A percentile compares a stretch with the other conserved stretches of the same genome.
Conservation (phyloP, 1,139 yeast genomes). For the Diutina pseudorugosa region DNA sequence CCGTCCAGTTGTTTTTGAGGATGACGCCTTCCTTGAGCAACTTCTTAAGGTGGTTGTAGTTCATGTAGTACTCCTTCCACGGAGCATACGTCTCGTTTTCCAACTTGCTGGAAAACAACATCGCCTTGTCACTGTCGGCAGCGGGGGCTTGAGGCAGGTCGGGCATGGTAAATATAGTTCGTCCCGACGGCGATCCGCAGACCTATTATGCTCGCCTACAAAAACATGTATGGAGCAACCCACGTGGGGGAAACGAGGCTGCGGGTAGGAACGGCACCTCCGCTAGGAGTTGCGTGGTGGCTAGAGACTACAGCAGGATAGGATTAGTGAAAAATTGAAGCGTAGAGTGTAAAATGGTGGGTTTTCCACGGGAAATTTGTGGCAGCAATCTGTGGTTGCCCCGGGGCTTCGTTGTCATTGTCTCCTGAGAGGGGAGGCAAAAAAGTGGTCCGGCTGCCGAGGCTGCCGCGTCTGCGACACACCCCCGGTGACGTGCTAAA, state of each 20-base stretch:
- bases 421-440: not conserved
- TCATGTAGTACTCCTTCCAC: slow-evolving; percentile 77
- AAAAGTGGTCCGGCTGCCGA: not conserved
- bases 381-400: not conserved
- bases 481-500: not conserved
- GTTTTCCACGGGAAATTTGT: no score
- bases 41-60: slow-evolving; percentile 69
- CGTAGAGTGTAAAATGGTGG: no score
- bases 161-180: not conserved
- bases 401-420: not conserved
- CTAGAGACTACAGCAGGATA: not conserved
- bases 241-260: not conserved
- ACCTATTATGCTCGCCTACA: not conserved
- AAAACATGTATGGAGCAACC: not conserved
- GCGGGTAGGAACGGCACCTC: not conserved
- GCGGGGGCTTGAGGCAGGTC: not conserved
- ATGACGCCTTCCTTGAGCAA: slow-evolving; percentile 71
- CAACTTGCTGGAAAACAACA: slow-evolving; percentile 82
- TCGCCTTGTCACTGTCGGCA: slow-evolving; percentile 12
- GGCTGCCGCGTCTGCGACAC: not conserved
- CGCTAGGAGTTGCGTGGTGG: no score
- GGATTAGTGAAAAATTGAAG: not conserved
- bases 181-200: not conserved
- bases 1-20: slow-evolving; percentile 24
- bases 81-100: slow-evolving; percentile 76